These are phyloP conservation scores for Cucurbitaria berberidis DNA, from an alignment of 2,329 filamentous ascomycete species.

Conservation along the genomic window DNA sequence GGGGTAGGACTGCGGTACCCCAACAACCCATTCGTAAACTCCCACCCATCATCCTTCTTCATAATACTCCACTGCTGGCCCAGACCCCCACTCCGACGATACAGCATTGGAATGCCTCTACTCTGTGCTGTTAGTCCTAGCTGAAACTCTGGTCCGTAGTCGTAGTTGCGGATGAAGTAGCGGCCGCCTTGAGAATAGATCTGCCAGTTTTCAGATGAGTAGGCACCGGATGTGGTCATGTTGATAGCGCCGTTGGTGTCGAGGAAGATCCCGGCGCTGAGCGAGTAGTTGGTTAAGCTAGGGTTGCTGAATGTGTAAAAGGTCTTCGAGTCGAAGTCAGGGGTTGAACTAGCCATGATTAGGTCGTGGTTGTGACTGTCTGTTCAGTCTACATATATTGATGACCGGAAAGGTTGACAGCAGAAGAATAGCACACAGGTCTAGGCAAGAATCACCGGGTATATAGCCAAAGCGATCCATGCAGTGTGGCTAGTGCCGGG, in stretches of 20 bases:
- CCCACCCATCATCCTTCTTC: constrained; percentile 6
- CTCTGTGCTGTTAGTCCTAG: constrained; percentile 11
- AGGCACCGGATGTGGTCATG: constrained; percentile 8
- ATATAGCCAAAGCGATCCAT: background rate
- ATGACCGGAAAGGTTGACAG: background rate
- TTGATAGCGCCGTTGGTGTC: constrained; percentile 11
- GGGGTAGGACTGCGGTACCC: no score
- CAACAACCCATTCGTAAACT: constrained; percentile 16
- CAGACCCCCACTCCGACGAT: constrained; percentile 10
- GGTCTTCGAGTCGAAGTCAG: constrained; percentile 9
- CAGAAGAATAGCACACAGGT: background rate
- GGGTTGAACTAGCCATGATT: background rate
- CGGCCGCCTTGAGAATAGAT: constrained; percentile 24
- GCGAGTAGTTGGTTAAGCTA: background rate
- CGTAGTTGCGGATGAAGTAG: constrained; percentile 32
- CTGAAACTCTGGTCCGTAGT: constrained; percentile 18
- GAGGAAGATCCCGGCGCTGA: constrained; percentile 6
- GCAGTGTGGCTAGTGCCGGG: background rate
- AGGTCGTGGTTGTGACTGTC: background rate
- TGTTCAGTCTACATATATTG: no score
- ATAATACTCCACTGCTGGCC: constrained; percentile 21
- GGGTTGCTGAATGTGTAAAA: constrained; percentile 20
- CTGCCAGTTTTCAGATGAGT: constrained; percentile 29
- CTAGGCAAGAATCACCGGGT: background rate
- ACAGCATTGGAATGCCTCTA: constrained; percentile 6